Evolutionary conservation across 805 yeast genomes (phyloP).

Genomic region (Maudiozyma pseudohumilis): DNA sequence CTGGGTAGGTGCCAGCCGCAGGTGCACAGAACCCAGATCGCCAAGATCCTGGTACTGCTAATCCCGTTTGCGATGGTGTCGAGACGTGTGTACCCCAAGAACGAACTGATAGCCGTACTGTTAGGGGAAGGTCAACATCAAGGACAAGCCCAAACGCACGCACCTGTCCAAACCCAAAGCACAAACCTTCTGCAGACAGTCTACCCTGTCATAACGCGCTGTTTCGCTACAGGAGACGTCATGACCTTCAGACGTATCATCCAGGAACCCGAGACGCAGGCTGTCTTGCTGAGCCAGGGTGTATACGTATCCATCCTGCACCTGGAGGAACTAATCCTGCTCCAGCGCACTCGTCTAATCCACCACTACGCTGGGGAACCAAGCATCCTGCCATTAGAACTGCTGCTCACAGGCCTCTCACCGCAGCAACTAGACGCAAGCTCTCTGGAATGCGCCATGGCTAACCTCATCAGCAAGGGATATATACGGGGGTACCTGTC

Average conservation of each 20-base stretch:
- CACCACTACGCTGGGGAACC: constrained; percentile 1
- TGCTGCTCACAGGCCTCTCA: not conserved
- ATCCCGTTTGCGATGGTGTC: constrained; percentile 54
- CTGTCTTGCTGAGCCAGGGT: constrained; percentile 44
- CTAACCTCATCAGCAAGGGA: constrained; percentile 52
- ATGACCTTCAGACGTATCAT: constrained; percentile 39
- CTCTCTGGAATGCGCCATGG: constrained; percentile 58
- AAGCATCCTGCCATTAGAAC: constrained; percentile 12
- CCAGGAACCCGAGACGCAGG: constrained; percentile 35
- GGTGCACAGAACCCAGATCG: constrained; percentile 13
- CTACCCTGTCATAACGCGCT: constrained; percentile 40
- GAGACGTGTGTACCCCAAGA: no score
- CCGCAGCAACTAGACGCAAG: not conserved
- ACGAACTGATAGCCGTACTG: constrained; percentile 30
- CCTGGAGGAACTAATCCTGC: constrained; percentile 40
- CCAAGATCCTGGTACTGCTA: constrained; percentile 43
- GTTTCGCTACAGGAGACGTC: constrained; percentile 48
- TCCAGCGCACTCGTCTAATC: constrained; percentile 38
- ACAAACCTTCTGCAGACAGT: no score
- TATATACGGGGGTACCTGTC: constrained; percentile 72
- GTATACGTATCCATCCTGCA: constrained; percentile 51
- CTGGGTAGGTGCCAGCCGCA: constrained; percentile 12
- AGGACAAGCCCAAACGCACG: no score
- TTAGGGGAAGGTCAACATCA: constrained; percentile 28
- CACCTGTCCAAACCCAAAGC: no score